Conservation (phyloP, 805 yeast species). For the Teunomyces pallodes region DNA sequence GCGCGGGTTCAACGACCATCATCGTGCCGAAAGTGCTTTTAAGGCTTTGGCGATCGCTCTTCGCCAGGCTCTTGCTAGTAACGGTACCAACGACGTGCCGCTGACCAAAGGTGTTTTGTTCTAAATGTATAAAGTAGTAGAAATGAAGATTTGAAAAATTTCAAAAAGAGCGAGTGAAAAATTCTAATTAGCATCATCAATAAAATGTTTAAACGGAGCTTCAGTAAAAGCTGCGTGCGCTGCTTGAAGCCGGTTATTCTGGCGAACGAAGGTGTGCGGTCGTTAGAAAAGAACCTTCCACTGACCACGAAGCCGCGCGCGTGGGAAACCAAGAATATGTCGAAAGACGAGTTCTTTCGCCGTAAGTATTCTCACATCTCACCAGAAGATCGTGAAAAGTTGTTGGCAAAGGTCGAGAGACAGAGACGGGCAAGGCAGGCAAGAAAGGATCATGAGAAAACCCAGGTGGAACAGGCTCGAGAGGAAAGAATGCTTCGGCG, state of each 20-base stretch:
- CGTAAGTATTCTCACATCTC: slow-evolving; percentile 33
- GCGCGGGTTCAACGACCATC: slow-evolving; percentile 94
- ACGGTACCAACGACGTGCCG: slow-evolving; percentile 90
- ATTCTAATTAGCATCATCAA: not conserved
- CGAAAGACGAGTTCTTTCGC: slow-evolving; percentile 39
- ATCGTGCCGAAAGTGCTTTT: slow-evolving; percentile 93
- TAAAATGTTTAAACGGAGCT: not conserved
- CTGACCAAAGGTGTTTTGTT: slow-evolving; percentile 93
- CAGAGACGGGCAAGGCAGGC: slow-evolving; percentile 26
- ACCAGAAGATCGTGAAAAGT: slow-evolving; percentile 21
- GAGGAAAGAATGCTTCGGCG: not conserved
- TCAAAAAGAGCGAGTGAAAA: too few species aligned
- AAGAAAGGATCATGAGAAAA: slow-evolving; percentile 19
- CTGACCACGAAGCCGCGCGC: slow-evolving; percentile 16
- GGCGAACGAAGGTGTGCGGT: slow-evolving; percentile 3
- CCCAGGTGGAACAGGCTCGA: slow-evolving; percentile 7
- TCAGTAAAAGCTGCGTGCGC: not conserved
- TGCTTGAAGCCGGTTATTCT: slow-evolving; percentile 4
- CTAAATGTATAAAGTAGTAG: slow-evolving; percentile 22
- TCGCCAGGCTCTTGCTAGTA: slow-evolving; percentile 75
- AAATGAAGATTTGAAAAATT: not conserved
- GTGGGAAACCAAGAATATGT: slow-evolving; percentile 36
- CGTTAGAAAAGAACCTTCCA: slow-evolving; percentile 29
- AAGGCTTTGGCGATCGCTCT: slow-evolving; percentile 94
- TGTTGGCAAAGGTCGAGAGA: slow-evolving; percentile 31